Percentiles rank a stretch among this genome's conserved stretches.
phyloP scores from a whole-genome alignment of 495 filamentous ascomycete genomes.

The Aspergillus haitiensis region DNA sequence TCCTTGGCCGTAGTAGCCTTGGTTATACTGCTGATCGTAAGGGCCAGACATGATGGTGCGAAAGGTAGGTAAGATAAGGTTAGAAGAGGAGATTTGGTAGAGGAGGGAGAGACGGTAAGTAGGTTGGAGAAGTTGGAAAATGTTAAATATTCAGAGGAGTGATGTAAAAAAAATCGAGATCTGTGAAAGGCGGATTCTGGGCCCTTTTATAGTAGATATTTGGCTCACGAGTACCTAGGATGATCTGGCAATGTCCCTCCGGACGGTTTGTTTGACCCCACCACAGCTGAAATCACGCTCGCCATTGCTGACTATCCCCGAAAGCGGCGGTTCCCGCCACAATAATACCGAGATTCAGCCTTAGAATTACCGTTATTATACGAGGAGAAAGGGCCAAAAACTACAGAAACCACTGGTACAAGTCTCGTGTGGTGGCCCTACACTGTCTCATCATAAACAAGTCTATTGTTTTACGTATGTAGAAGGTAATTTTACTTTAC shows the following conservation, averaged over 20 bases:
- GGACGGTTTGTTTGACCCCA: conserved; percentile 17
- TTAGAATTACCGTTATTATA: conserved; percentile 12
- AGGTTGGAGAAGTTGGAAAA: conserved; percentile 8
- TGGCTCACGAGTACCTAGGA: conserved; percentile 22
- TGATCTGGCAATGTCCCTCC: conserved; percentile 16
- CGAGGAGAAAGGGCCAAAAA: conserved; percentile 3
- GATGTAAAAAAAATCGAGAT: conserved; percentile 26
- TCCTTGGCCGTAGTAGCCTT: conserved; percentile 23
- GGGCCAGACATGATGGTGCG: conserved; percentile 41
- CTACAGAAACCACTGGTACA: too few species aligned
- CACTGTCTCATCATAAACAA: background rate
- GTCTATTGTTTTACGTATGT: conserved; percentile 8
- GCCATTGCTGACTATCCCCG: background rate
- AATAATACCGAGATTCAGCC: conserved; percentile 3
- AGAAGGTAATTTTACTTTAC: background rate
- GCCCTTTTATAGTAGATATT: conserved; percentile 25
- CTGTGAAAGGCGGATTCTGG: conserved; percentile 13
- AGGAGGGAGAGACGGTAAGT: background rate
- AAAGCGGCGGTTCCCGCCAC: background rate
- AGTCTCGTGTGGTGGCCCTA: background rate
- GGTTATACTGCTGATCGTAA: conserved; percentile 47
- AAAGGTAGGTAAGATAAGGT: background rate
- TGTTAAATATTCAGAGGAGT: conserved; percentile 3
- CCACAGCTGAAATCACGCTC: conserved; percentile 18
- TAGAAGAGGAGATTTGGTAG: background rate